Conservation (phyloP, 2,329 filamentous ascomycete species). For the Spiromastix sp. region DNA sequence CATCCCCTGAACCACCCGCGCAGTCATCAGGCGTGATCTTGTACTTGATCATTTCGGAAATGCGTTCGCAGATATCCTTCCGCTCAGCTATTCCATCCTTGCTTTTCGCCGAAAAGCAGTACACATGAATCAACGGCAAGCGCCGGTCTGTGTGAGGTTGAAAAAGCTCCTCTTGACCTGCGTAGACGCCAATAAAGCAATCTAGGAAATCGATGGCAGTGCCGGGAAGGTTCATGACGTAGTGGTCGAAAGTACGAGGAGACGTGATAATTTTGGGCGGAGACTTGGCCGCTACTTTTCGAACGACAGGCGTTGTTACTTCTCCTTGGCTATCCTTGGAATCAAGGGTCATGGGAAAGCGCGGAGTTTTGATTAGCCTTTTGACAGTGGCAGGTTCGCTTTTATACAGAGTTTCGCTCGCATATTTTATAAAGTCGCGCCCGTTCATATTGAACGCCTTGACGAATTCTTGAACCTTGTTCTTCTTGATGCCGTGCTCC, state of each 20-base stretch:
- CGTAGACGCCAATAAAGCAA: slow-evolving; percentile 68
- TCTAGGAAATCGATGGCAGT: slow-evolving; percentile 76
- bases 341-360: slow-evolving; percentile 26
- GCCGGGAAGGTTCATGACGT: slow-evolving; percentile 95
- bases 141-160: slow-evolving; percentile 45
- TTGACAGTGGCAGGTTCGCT: slow-evolving; percentile 40
- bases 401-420: slow-evolving; percentile 47
- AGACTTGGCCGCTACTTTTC: slow-evolving; percentile 15
- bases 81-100: slow-evolving; percentile 57
- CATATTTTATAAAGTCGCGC: slow-evolving; percentile 63
- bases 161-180: slow-evolving; percentile 58
- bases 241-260: slow-evolving; percentile 76
- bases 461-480: slow-evolving; percentile 72
- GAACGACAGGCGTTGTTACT: slow-evolving; percentile 15
- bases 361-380: not conserved
- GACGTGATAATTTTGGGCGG: slow-evolving; percentile 16
- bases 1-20: slow-evolving; percentile 41
- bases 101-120: slow-evolving; percentile 82
- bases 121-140: slow-evolving; percentile 80
- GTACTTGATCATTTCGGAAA: slow-evolving; percentile 51
- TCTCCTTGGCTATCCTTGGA: slow-evolving; percentile 19
- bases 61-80: slow-evolving; percentile 54
- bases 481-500: slow-evolving; percentile 56
- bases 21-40: slow-evolving; percentile 46
- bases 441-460: slow-evolving; percentile 74